A percentile compares a stretch with the other conserved stretches of the same genome.
phyloP scores from a whole-genome alignment of 305 asterid genomes.

The Solanum hybrid region DNA sequence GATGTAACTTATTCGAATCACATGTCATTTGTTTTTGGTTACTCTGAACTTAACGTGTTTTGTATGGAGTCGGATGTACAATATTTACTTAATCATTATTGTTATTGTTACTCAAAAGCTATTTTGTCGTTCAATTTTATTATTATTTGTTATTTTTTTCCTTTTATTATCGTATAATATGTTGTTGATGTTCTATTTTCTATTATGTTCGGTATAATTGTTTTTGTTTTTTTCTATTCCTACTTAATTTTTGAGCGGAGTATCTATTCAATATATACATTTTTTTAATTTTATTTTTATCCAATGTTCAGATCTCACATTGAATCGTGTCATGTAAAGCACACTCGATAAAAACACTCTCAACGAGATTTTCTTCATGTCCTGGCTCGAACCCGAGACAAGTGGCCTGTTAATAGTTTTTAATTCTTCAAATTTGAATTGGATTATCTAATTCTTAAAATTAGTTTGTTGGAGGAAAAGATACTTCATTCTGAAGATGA shows the following conservation, averaged over 20 bases:
- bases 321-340: too few relatives aligned
- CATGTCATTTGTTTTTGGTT: background rate
- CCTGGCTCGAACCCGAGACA: fast-evolving
- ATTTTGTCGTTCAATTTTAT: background rate
- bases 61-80: background rate
- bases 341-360: fast-evolving
- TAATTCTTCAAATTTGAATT: background rate
- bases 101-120: background rate
- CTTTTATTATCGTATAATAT: background rate
- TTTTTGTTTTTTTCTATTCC: background rate
- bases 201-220: background rate
- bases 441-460: background rate
- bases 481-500: background rate
- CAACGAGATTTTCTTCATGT: too few relatives aligned
- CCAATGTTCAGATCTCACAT: too few relatives aligned
- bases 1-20: background rate
- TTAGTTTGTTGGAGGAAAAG: background rate
- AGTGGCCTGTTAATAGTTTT: background rate
- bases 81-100: background rate
- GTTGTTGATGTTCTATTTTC: background rate
- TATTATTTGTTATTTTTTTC: background rate
- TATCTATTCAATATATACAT: too few relatives aligned
- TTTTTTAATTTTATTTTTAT: too few relatives aligned
- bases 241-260: background rate
- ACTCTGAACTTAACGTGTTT: background rate